Evolutionary conservation across 129 eudicot genomes (phyloP).

Genomic region (Smallanthus sonchifolius): DNA sequence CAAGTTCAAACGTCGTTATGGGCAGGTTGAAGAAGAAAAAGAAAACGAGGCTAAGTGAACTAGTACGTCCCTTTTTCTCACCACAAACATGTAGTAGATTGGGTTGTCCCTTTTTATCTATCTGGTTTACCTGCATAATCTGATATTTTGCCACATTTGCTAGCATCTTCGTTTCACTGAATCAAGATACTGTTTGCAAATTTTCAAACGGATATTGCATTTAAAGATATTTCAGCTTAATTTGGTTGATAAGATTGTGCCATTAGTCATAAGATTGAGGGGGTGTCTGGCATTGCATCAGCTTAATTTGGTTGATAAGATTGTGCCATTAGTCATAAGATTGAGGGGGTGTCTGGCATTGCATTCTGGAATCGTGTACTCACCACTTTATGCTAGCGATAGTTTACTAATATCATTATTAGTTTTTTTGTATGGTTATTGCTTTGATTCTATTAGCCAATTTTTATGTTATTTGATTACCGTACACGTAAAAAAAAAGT

Average conservation of each 20-base stretch:
- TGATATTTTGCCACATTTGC: background rate
- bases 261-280: too few relatives aligned
- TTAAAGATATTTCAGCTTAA: background rate
- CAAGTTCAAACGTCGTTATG: constrained; percentile 84
- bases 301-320: background rate
- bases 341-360: background rate
- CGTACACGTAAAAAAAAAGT: background rate
- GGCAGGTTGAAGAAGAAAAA: constrained; percentile 51
- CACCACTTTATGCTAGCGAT: too few relatives aligned
- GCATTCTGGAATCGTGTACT: background rate
- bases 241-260: background rate
- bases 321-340: too few relatives aligned
- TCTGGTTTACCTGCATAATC: background rate
- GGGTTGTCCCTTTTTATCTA: background rate
- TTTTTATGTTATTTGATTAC: too few relatives aligned
- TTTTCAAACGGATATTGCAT: background rate
- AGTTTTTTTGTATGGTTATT: too few relatives aligned
- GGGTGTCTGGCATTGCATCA: too few relatives aligned
- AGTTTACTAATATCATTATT: too few relatives aligned
- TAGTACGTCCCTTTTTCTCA: constrained; percentile 6
- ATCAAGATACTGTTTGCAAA: background rate
- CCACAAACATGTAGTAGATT: constrained; percentile 24
- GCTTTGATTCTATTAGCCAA: too few relatives aligned
- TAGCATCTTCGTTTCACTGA: constrained; percentile 3
- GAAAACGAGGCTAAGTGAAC: constrained; percentile 38